phyloP scores from a whole-genome alignment of 306 rosid genomes.

The Rosa multiflora region DNA sequence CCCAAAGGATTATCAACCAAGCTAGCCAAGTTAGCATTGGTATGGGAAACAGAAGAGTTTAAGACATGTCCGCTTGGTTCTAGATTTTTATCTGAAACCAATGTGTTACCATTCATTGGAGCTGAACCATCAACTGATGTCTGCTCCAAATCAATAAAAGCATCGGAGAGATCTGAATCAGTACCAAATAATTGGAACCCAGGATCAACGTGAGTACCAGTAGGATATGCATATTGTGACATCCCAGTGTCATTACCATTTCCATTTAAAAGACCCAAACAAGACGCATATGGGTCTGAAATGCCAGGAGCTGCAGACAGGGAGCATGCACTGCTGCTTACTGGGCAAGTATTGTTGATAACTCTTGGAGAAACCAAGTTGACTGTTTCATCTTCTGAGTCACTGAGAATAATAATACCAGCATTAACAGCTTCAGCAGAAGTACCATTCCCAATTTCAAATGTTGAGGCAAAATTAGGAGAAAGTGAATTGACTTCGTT shows the following conservation, averaged over 20 bases:
- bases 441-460: conserved; percentile 2
- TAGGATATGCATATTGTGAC: conserved; percentile 7
- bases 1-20: conserved; percentile 17
- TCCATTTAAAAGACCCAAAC: conserved; percentile 18
- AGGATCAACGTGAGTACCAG: conserved; percentile 5
- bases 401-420: conserved; percentile 19
- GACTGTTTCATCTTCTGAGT: conserved; percentile 24
- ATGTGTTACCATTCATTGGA: conserved; percentile 3
- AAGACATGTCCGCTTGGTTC: conserved; percentile 6
- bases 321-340: conserved; percentile 2
- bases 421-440: conserved; percentile 14
- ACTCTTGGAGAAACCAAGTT: conserved; percentile 14
- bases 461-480: neutral
- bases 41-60: conserved; percentile 16
- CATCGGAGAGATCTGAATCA: conserved; percentile 16
- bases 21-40: conserved; percentile 8
- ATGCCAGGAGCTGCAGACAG: conserved; percentile 9
- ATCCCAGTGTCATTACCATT: conserved; percentile 12
- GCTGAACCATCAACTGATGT: neutral
- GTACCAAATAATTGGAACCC: conserved; percentile 22
- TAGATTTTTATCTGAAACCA: conserved; percentile 9
- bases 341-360: conserved; percentile 2
- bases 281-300: conserved; percentile 10
- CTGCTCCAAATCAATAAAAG: conserved; percentile 28
- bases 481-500: conserved; percentile 16